Evolutionary conservation across 805 yeast genomes (phyloP), one percentile per base, ranked within the genome.

Genomic region (Yamadazyma sp.): DNA sequence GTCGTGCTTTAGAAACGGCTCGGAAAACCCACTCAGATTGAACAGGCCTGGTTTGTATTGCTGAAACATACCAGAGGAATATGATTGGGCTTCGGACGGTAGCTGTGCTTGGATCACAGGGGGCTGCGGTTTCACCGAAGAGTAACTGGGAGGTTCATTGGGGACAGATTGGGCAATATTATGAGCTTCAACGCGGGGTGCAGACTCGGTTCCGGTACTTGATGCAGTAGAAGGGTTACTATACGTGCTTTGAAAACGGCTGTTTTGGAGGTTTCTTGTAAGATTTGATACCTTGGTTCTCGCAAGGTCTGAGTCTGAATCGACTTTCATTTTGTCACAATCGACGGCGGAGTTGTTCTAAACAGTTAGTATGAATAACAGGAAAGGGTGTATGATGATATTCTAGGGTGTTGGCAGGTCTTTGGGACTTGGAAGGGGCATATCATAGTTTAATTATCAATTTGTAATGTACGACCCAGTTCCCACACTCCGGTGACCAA

Each of bases 251-350:
- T n/a, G n/a, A n/a, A n/a, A n/a, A n/a, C n/a, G n/a, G n/a, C n/a
- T n/a, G 30, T 35, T 41, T 33, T 46, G 46, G 41, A 63, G 49
- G 38, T 54, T 62, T 37, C 54, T 61, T 34, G 69, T 63, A 38
- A 63, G 48, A 46, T 63, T 63, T 16, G 68, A 62, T 5, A 43
- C 33, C 32, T 42, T 45, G 4, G 38, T 31, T 25, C 30, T 33
- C 9, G 27, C 20, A 11, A 11, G 19, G n/a, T 32, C 31, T 4
- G 31, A 13, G 6, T 31, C 35, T 4, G 42, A 39, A 35, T 40
- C 43, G 5, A 40, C 13, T 16, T 27, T 40, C 43, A 39, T 39
- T 29, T 30, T 30, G 21, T 36, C 30, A 23, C 17, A 13, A 20
- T 30, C 20, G 8, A 13, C 8, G 14, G 14, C n/a, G 14, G 12